These are phyloP conservation scores for Wickerhamomyces sp. DNA, from an alignment of 1,139 yeast genomes.

Conservation along the genomic window DNA sequence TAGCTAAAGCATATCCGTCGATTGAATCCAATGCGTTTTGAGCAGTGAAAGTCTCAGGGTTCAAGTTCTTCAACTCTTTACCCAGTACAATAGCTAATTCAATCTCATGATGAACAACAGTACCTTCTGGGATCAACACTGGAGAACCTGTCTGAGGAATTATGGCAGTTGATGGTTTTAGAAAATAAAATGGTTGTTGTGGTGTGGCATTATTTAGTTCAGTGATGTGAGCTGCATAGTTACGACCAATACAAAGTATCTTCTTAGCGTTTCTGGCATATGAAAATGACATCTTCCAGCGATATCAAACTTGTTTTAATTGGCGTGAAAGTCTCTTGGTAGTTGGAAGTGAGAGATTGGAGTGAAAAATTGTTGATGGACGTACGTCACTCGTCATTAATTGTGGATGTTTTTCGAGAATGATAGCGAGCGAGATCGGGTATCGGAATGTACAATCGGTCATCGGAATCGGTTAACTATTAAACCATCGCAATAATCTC, in stretches of 20 bases:
- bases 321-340: not conserved
- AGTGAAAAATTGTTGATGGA: too few species aligned
- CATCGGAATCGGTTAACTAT: not conserved
- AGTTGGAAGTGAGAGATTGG: not conserved
- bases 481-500: too few species aligned
- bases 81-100: conserved; percentile 81
- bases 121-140: conserved; percentile 77
- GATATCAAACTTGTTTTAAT: too few species aligned
- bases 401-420: too few species aligned
- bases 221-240: conserved; percentile 89
- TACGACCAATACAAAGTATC: conserved; percentile 91
- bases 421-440: not conserved
- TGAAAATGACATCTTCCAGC: conserved; percentile 41
- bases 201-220: conserved; percentile 83
- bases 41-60: conserved; percentile 49
- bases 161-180: conserved; percentile 75
- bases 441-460: not conserved
- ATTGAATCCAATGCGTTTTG: conserved; percentile 72
- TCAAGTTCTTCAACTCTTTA: conserved; percentile 56
- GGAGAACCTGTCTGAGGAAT: conserved; percentile 56
- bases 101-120: conserved; percentile 83
- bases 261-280: conserved; percentile 69
- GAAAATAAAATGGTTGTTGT: conserved; percentile 80
- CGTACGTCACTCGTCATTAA: too few species aligned
- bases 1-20: conserved; percentile 80